A percentile compares a stretch with the other conserved stretches of the same genome.
Evolutionary conservation across 2,329 filamentous ascomycete genomes (phyloP).

Genomic region (Fusarium sp.): DNA sequence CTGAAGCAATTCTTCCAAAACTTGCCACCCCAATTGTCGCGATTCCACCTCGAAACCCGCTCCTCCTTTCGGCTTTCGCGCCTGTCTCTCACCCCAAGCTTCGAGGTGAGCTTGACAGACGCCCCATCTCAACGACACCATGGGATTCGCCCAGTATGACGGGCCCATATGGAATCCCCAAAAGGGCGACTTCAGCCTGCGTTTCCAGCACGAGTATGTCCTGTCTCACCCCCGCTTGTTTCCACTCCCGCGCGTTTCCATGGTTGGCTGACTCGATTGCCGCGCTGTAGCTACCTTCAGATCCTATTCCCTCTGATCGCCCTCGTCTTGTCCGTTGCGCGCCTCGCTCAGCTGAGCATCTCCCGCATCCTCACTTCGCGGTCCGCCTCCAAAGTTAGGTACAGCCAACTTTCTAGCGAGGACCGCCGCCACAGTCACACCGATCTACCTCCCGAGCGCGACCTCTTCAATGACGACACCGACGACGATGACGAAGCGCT

Average conservation of each 20-base stretch:
- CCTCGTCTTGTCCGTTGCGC: constrained; percentile 76
- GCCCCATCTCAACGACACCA: constrained; percentile 42
- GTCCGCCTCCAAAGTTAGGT: constrained; percentile 60
- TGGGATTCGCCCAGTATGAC: constrained; percentile 66
- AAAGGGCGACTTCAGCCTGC: constrained; percentile 70
- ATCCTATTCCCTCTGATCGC: constrained; percentile 81
- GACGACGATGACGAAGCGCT: constrained; percentile 71
- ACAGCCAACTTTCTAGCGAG: constrained; percentile 66
- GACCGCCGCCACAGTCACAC: constrained; percentile 61
- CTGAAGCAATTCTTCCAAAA: constrained; percentile 8
- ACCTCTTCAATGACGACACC: constrained; percentile 49
- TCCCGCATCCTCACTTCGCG: constrained; percentile 63
- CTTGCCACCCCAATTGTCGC: constrained; percentile 13
- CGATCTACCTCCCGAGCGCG: constrained; percentile 61
- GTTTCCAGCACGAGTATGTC: constrained; percentile 76
- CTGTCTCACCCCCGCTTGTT: constrained; percentile 7
- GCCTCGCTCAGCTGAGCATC: constrained; percentile 70
- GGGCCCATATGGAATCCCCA: constrained; percentile 69
- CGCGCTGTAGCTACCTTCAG: constrained; percentile 59
- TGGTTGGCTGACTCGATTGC: constrained; percentile 22
- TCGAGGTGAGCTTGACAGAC: constrained; percentile 34
- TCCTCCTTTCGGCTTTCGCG: constrained; percentile 16
- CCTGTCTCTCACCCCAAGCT: constrained; percentile 15
- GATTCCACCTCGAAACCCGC: constrained; percentile 11
- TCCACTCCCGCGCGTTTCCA: not conserved